Conservation (phyloP, 805 yeast species). For the Myxozyma mucilagina region DNA sequence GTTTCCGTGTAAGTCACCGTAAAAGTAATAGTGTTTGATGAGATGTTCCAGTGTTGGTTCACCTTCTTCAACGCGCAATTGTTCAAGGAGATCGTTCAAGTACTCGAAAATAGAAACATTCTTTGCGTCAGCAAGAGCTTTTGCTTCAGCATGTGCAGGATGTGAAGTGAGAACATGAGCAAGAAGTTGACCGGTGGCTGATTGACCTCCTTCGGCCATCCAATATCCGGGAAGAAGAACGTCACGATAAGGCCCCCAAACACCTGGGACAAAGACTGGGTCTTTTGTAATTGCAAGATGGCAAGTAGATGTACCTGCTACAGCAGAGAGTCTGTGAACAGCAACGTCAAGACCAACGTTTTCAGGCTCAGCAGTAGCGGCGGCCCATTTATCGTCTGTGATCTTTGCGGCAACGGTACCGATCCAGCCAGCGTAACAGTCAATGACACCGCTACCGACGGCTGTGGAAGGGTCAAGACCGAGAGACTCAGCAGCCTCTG, state of each 20-base stretch:
- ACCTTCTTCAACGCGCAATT: slow-evolving; percentile 55
- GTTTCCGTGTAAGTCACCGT: slow-evolving; percentile 96
- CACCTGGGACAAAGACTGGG: slow-evolving; percentile 90
- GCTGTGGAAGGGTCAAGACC: slow-evolving; percentile 78
- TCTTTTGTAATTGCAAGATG: slow-evolving; percentile 84
- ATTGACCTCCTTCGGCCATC: slow-evolving; percentile 99
- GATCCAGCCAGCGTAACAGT: slow-evolving; percentile 98
- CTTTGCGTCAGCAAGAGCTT: slow-evolving; percentile 64
- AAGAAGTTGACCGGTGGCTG: slow-evolving; percentile 91
- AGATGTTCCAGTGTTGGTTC: slow-evolving; percentile 74
- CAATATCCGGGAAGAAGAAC: slow-evolving; percentile 87
- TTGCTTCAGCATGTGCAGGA: slow-evolving; percentile 79
- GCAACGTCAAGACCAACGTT: slow-evolving; percentile 52
- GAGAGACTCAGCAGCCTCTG: slow-evolving; percentile 70
- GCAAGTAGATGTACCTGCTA: slow-evolving; percentile 98
- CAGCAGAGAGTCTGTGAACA: slow-evolving; percentile 90
- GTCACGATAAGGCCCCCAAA: slow-evolving; percentile 98
- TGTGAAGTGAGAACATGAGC: slow-evolving; percentile 86
- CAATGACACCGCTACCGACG: slow-evolving; percentile 95
- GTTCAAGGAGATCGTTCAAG: slow-evolving; percentile 72
- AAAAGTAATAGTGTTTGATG: slow-evolving; percentile 83
- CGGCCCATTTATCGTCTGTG: slow-evolving; percentile 46
- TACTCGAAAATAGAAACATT: slow-evolving; percentile 77
- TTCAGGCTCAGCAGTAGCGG: slow-evolving; percentile 10
- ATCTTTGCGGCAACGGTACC: slow-evolving; percentile 95